Evolutionary conservation across 2,329 filamentous ascomycete species (phyloP).

Genomic region (Dothistroma septosporum): DNA sequence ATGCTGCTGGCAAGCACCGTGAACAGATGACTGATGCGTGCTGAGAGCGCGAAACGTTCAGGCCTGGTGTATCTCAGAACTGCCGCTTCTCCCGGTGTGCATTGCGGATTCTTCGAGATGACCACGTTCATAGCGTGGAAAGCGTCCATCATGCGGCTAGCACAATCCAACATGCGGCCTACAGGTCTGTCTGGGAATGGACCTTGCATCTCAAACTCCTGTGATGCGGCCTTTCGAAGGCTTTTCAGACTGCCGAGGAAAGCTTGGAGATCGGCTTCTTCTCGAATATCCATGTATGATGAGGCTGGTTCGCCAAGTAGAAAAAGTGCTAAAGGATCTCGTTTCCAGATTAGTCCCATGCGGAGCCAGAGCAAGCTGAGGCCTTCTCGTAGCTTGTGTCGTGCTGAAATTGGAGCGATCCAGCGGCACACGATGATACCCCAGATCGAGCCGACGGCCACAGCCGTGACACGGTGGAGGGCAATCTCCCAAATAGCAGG

Average conservation of each 20-base stretch:
- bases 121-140: constrained; percentile 97
- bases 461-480: constrained; percentile 79
- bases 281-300: constrained; percentile 77
- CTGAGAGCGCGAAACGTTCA: constrained; percentile 76
- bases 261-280: constrained; percentile 80
- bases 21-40: constrained; percentile 83
- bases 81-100: constrained; percentile 75
- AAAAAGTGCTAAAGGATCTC: constrained; percentile 77
- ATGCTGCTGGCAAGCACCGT: constrained; percentile 85
- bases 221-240: constrained; percentile 67
- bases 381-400: constrained; percentile 82
- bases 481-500: constrained; percentile 86
- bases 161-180: constrained; percentile 70
- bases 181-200: constrained; percentile 77
- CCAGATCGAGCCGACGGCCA: constrained; percentile 84
- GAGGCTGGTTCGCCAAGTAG: constrained; percentile 37
- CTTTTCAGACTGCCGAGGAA: constrained; percentile 70
- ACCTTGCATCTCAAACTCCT: constrained; percentile 82
- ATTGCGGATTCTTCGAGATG: constrained; percentile 71
- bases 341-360: constrained; percentile 94
- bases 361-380: constrained; percentile 88
- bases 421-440: constrained; percentile 83
- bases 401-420: constrained; percentile 90
- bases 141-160: constrained; percentile 79
- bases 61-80: constrained; percentile 73